Conservation (phyloP, 345 rosid species). For the Cardiospermum halicacabum region DNA sequence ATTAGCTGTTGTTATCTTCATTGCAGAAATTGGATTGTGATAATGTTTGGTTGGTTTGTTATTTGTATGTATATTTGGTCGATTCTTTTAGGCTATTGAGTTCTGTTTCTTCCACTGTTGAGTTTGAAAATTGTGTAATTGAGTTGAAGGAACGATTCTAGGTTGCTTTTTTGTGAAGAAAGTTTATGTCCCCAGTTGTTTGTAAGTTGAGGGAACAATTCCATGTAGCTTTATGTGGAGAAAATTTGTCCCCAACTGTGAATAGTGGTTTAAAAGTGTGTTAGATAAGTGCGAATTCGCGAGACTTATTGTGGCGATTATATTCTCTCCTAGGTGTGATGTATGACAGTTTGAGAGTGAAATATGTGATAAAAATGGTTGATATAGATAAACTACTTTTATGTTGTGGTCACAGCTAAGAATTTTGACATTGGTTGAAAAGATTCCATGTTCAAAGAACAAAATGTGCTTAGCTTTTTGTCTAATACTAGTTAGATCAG, state of each 20-base stretch:
- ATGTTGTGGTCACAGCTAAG: neutral
- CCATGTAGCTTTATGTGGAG: neutral
- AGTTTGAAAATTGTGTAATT: neutral
- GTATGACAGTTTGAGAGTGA: slow-evolving; percentile 1
- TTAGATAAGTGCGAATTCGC: slow-evolving; percentile 11
- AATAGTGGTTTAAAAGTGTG: slow-evolving; percentile 9
- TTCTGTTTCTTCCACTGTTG: neutral
- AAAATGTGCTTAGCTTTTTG: neutral
- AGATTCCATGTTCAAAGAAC: neutral
- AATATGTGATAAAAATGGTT: neutral
- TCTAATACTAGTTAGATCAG: neutral
- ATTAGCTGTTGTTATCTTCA: neutral
- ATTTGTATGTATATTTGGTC: too few relatives aligned
- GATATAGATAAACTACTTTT: slow-evolving; percentile 1
- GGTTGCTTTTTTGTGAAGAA: neutral
- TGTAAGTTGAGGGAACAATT: neutral
- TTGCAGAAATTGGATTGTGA: neutral
- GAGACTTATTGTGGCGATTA: neutral
- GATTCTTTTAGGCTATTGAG: slow-evolving; percentile 11
- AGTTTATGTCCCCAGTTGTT: neutral
- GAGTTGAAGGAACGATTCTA: neutral
- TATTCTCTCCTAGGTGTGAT: slow-evolving; percentile 6
- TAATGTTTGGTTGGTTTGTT: neutral
- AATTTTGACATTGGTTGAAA: slow-evolving; percentile 9
- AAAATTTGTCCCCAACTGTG: neutral